Conservation (phyloP, 225 moss, liverwort and hornwort genomes). For the Pseudisothecium myosuroides region DNA sequence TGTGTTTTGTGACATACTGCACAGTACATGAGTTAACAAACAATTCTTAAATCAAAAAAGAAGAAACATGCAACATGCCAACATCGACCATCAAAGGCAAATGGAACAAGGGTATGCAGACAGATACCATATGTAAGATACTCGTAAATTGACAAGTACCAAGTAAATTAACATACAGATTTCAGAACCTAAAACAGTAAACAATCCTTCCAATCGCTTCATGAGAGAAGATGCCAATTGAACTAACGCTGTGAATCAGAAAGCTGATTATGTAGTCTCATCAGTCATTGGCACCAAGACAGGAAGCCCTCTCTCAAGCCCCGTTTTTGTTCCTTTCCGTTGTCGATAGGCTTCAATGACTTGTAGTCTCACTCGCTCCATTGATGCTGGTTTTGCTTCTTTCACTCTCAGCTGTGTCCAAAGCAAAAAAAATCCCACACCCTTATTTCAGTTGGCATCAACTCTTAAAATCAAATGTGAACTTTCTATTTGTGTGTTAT, state of each 20-base stretch:
- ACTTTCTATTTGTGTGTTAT: not conserved
- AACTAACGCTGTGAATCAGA: not conserved
- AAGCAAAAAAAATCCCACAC: not conserved
- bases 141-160: not conserved
- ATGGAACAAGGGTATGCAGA: not conserved
- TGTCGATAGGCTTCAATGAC: constrained; percentile 77
- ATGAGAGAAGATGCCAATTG: not conserved
- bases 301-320: constrained; percentile 34
- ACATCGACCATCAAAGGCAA: not conserved
- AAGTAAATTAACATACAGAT: not conserved
- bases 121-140: not conserved
- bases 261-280: not conserved
- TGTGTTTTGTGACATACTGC: not conserved
- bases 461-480: not conserved
- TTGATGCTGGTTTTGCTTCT: constrained; percentile 34
- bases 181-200: not conserved
- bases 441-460: not conserved
- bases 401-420: constrained; percentile 45
- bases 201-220: not conserved
- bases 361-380: constrained; percentile 52
- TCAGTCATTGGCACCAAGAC: not conserved
- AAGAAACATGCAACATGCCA: not conserved
- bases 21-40: not conserved
- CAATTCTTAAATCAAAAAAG: not conserved
- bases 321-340: constrained; percentile 34